A percentile compares a stretch with the other conserved stretches of the same genome.
Conservation (phyloP, 306 rosid species). For the Neltuma alba region DNA sequence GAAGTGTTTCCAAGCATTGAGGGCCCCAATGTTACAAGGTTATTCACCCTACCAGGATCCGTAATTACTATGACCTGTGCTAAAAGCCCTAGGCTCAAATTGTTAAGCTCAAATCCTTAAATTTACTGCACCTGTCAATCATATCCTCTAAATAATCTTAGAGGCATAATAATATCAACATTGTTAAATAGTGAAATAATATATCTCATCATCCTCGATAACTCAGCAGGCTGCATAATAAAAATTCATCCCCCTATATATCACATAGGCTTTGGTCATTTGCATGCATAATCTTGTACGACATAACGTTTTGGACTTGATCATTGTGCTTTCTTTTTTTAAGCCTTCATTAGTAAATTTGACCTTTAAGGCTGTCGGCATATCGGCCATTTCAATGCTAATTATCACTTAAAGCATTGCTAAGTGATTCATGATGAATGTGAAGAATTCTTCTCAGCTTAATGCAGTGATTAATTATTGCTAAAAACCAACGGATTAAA, state of each 20-base stretch:
- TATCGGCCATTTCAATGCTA: conserved; percentile 32
- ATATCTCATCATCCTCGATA: not conserved
- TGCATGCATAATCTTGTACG: conserved; percentile 25
- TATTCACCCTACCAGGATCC: not conserved
- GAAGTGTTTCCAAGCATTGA: too few species aligned
- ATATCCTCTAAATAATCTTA: not conserved
- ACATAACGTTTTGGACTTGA: conserved; percentile 37
- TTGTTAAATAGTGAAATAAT: not conserved
- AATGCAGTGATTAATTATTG: conserved; percentile 58
- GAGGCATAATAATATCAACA: not conserved
- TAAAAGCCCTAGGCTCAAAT: not conserved
- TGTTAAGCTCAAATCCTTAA: not conserved
- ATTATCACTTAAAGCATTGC: conserved; percentile 34
- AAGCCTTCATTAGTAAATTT: conserved; percentile 22
- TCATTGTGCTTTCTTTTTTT: conserved; percentile 29
- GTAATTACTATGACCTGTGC: not conserved
- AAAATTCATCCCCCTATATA: too few species aligned
- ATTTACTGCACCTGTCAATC: not conserved
- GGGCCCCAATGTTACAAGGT: not conserved
- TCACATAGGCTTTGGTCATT: not conserved
- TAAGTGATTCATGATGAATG: conserved; percentile 36
- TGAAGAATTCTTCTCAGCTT: conserved; percentile 46
- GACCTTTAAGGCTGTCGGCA: conserved; percentile 39
- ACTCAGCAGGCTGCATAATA: not conserved
- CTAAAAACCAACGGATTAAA: conserved; percentile 24